A percentile compares a stretch with the other conserved stretches of the same genome.
These are phyloP conservation scores for Boeremia lycopersici DNA, from an alignment of 2,329 filamentous ascomycete species.

Conservation along the genomic window DNA sequence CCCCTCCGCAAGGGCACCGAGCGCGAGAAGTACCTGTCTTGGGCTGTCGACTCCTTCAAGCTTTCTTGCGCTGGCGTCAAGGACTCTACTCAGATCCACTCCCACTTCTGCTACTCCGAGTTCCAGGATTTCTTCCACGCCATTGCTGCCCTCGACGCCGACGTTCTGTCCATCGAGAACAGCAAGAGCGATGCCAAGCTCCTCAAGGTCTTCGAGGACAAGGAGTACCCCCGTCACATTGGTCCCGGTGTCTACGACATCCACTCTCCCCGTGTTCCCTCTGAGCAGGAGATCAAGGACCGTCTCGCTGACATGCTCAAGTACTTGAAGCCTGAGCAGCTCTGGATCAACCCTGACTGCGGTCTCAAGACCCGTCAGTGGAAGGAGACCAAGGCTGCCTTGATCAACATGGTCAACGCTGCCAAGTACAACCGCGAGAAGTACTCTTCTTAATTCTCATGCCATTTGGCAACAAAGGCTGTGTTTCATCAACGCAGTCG, in stretches of 20 bases:
- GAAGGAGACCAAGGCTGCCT: conserved; percentile 96
- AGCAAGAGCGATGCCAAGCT: conserved; percentile 99
- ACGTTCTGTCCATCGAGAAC: conserved; percentile 99
- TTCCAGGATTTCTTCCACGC: conserved; percentile 99
- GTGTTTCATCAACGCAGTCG: conserved; percentile 43
- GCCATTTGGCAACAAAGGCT: conserved; percentile 31
- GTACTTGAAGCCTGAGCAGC: conserved; percentile 94
- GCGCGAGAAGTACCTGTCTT: conserved; percentile 94
- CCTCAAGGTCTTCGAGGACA: conserved; percentile 96
- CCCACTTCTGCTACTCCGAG: conserved; percentile 99
- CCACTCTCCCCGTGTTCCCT: conserved; percentile 96
- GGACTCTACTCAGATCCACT: conserved; percentile 99
- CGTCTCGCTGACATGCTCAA: conserved; percentile 97
- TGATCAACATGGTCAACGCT: conserved; percentile 96
- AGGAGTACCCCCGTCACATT: conserved; percentile 96
- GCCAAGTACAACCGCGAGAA: conserved; percentile 96
- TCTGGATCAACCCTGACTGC: conserved; percentile 99
- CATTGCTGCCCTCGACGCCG: conserved; percentile 95
- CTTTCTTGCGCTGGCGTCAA: conserved; percentile 91
- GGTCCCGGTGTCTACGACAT: conserved; percentile 99
- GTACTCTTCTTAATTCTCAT: conserved; percentile 65
- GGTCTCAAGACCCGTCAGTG: conserved; percentile 99
- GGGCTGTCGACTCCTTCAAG: conserved; percentile 98
- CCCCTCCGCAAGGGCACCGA: conserved; percentile 92
- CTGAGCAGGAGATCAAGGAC: conserved; percentile 97